These are phyloP conservation scores for Epichloe aotearoae DNA, from an alignment of 2,329 filamentous ascomycete species.

Conservation along the genomic window DNA sequence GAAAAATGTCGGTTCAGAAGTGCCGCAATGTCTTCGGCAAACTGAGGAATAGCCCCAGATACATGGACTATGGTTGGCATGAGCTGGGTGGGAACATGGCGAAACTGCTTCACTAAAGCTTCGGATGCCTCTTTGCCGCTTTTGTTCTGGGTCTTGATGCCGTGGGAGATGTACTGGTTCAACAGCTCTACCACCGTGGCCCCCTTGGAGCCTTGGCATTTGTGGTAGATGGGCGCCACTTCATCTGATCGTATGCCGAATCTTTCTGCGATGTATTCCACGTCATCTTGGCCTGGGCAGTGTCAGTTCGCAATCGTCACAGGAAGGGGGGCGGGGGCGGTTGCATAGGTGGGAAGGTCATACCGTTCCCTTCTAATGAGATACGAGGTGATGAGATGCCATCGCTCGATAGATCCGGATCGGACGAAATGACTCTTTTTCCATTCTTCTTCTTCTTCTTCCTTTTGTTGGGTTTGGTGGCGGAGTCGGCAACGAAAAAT, in stretches of 20 bases:
- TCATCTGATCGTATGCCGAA: constrained; percentile 28
- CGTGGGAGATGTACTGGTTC: constrained; percentile 27
- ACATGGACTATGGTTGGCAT: constrained; percentile 29
- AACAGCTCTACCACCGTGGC: constrained; percentile 29
- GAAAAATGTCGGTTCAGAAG: constrained; percentile 29
- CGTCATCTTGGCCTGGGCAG: constrained; percentile 23
- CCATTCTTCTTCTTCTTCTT: constrained; percentile 18
- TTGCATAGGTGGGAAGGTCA: not conserved
- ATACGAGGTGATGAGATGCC: constrained; percentile 9
- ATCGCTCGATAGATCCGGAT: constrained; percentile 8
- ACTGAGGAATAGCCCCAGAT: constrained; percentile 19
- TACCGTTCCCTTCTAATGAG: not conserved
- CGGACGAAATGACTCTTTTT: constrained; percentile 13
- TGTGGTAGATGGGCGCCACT: constrained; percentile 27
- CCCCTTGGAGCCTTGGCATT: constrained; percentile 24
- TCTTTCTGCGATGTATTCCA: constrained; percentile 30
- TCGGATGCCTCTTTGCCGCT: constrained; percentile 17
- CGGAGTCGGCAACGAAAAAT: constrained; percentile 47
- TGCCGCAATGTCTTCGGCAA: constrained; percentile 27
- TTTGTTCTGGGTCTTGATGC: constrained; percentile 19
- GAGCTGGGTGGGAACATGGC: constrained; percentile 30
- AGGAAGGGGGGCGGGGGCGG: not conserved
- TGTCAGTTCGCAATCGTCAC: not conserved
- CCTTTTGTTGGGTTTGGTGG: constrained; percentile 24
- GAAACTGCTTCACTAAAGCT: constrained; percentile 24